These are phyloP conservation scores for Apiospora hydei DNA, from an alignment of 2,329 filamentous ascomycete species.

Conservation along the genomic window DNA sequence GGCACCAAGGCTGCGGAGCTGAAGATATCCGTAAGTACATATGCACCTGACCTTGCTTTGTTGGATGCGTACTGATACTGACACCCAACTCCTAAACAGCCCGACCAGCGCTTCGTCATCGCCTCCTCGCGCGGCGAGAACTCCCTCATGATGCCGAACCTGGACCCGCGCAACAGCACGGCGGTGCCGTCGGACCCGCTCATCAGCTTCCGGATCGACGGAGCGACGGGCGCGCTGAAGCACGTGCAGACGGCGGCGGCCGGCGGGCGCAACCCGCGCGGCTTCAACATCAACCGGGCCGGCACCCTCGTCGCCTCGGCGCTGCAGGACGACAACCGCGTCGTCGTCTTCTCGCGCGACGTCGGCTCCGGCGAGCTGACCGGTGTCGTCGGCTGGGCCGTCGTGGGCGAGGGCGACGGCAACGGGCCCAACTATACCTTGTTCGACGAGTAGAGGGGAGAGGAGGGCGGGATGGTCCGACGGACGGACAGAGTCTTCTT, in stretches of 20 bases:
- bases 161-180: conserved; percentile 51
- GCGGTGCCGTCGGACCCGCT: conserved; percentile 67
- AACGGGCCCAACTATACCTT: conserved; percentile 48
- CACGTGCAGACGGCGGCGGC: conserved; percentile 66
- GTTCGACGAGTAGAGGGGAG: conserved; percentile 50
- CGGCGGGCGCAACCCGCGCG: conserved; percentile 70
- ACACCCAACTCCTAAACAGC: no score
- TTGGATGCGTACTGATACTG: conserved; percentile 22
- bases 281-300: conserved; percentile 70
- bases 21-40: conserved; percentile 60
- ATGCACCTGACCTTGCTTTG: background rate
- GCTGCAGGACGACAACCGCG: conserved; percentile 65
- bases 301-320: conserved; percentile 72
- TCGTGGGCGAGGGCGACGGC: conserved; percentile 51
- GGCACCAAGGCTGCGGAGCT: conserved; percentile 63
- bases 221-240: conserved; percentile 59
- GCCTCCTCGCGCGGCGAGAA: conserved; percentile 73
- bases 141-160: conserved; percentile 57
- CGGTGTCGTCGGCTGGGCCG: conserved; percentile 50
- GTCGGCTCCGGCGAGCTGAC: conserved; percentile 63
- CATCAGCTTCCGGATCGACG: conserved; percentile 65
- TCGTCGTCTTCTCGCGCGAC: conserved; percentile 69
- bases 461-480: no score
- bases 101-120: conserved; percentile 68
- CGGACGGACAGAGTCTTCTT: background rate